These are phyloP conservation scores for Rhizopogon vulgaris DNA, from an alignment of 768 basidiomycete species.

Conservation along the genomic window DNA sequence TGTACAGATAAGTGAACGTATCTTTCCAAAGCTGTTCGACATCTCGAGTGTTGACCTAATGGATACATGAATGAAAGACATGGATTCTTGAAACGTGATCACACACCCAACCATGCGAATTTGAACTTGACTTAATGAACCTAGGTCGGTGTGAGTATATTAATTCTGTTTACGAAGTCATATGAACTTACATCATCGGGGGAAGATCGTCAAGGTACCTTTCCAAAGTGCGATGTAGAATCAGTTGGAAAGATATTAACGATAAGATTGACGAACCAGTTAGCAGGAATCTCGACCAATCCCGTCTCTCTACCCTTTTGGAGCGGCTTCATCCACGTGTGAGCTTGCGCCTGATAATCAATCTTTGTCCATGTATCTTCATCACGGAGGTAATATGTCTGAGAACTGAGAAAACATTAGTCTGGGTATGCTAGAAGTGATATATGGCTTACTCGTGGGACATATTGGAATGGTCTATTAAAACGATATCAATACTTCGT, in stretches of 20 bases:
- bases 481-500: conserved; percentile 5
- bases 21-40: conserved; percentile 76
- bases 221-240: background rate
- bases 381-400: conserved; percentile 64
- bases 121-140: conserved; percentile 63
- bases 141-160: conserved; percentile 22
- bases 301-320: conserved; percentile 58
- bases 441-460: conserved; percentile 37
- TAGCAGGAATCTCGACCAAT: conserved; percentile 58
- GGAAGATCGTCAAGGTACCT: conserved; percentile 72
- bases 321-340: conserved; percentile 73
- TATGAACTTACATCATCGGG: conserved; percentile 53
- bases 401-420: conserved; percentile 31
- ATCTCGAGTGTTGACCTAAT: conserved; percentile 55
- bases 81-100: background rate
- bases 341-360: conserved; percentile 50
- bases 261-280: conserved; percentile 42
- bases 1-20: conserved; percentile 62
- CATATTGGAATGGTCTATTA: conserved; percentile 53
- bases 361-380: conserved; percentile 72
- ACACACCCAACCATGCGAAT: conserved; percentile 67
- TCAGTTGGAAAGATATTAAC: background rate
- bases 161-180: background rate
- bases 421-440: background rate
- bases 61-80: background rate